Evolutionary conservation across 306 rosid genomes (phyloP).

Genomic region (Cucurbita moschata): DNA sequence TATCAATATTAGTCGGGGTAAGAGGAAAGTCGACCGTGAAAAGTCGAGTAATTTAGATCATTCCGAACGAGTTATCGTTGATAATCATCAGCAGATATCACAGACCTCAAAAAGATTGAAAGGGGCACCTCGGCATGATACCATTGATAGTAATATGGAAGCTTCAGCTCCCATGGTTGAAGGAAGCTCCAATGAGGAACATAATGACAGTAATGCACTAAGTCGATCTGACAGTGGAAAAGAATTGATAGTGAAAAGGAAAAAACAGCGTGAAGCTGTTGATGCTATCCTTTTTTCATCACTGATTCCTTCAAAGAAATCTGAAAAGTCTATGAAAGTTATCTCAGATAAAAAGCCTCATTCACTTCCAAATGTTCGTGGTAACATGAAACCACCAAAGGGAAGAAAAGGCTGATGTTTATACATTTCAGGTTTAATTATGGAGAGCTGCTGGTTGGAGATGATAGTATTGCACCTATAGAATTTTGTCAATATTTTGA

Average conservation of each 20-base stretch:
- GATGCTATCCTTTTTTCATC: slow-evolving; percentile 74
- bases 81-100: slow-evolving; percentile 16
- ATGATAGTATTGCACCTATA: not conserved
- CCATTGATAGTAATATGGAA: slow-evolving; percentile 15
- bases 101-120: slow-evolving; percentile 20
- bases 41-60: slow-evolving; percentile 20
- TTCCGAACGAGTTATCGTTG: slow-evolving; percentile 19
- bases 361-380: slow-evolving; percentile 31
- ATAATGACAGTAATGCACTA: slow-evolving; percentile 21
- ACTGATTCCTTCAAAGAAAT: slow-evolving; percentile 64
- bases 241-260: slow-evolving; percentile 60
- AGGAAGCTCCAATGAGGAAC: slow-evolving; percentile 21
- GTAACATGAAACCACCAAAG: slow-evolving; percentile 39
- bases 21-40: slow-evolving; percentile 27
- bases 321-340: slow-evolving; percentile 25
- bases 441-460: not conserved
- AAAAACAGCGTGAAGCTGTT: slow-evolving; percentile 81
- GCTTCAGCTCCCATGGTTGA: slow-evolving; percentile 25
- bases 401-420: slow-evolving; percentile 32
- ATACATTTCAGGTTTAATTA: slow-evolving; percentile 10
- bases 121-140: slow-evolving; percentile 23
- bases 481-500: not conserved
- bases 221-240: slow-evolving; percentile 27
- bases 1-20: slow-evolving; percentile 16
- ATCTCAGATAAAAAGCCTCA: slow-evolving; percentile 29